These are phyloP conservation scores for Conoideocrella luteorostrata DNA, from an alignment of 2,329 filamentous ascomycete species.

Conservation along the genomic window DNA sequence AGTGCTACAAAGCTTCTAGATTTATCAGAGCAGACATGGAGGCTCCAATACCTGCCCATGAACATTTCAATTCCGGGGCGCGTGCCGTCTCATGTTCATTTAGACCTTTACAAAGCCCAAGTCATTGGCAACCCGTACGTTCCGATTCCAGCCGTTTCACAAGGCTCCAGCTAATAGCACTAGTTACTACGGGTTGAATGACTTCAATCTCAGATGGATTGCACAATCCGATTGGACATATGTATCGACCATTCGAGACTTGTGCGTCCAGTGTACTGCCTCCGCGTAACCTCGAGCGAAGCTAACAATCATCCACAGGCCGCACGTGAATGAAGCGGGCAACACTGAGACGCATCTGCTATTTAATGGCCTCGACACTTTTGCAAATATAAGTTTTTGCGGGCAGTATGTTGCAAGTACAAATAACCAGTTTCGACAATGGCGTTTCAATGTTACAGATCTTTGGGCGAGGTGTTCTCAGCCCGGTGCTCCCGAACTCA, in stretches of 20 bases:
- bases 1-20: constrained; percentile 1
- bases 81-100: constrained; percentile 52
- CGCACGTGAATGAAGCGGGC: constrained; percentile 16
- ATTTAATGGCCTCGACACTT: constrained; percentile 58
- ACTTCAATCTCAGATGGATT: constrained; percentile 55
- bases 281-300: not conserved
- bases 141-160: too few relatives aligned
- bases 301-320: constrained; percentile 2
- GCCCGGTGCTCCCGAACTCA: constrained; percentile 9
- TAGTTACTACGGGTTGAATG: constrained; percentile 47
- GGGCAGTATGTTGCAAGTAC: constrained; percentile 47
- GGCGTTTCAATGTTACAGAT: constrained; percentile 49
- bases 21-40: constrained; percentile 8
- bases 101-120: constrained; percentile 48
- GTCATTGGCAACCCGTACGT: constrained; percentile 41
- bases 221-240: constrained; percentile 52
- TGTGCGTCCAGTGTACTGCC: constrained; percentile 23
- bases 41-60: constrained; percentile 12
- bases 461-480: constrained; percentile 23
- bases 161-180: constrained; percentile 12
- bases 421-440: constrained; percentile 58
- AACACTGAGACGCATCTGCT: constrained; percentile 44
- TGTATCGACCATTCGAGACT: constrained; percentile 35
- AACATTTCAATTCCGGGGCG: constrained; percentile 37
- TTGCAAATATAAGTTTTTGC: constrained; percentile 50